These are phyloP conservation scores for Mucor saturninus DNA, from an alignment of 371 early-diverging fungal genomes.

Conservation along the genomic window DNA sequence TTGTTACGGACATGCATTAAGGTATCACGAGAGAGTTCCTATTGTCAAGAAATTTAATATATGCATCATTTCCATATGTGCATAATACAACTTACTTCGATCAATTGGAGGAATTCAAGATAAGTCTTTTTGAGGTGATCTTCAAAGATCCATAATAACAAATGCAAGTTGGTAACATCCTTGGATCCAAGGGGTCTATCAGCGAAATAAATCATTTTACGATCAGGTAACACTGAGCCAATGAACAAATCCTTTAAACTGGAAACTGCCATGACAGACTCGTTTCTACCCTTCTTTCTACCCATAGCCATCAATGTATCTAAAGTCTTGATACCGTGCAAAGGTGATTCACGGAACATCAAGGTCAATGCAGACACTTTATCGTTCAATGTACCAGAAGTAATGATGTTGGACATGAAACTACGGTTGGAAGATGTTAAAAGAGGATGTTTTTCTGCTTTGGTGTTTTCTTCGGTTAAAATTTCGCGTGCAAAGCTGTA, in stretches of 20 bases:
- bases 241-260: constrained; percentile 90
- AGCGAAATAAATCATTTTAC: constrained; percentile 89
- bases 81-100: constrained; percentile 64
- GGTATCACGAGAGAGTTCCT: constrained; percentile 84
- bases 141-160: constrained; percentile 92
- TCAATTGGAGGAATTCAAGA: constrained; percentile 82
- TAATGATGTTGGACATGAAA: constrained; percentile 86
- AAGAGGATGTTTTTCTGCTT: constrained; percentile 62
- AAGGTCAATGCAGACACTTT: constrained; percentile 92
- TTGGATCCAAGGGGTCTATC: constrained; percentile 79
- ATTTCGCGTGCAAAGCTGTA: constrained; percentile 66
- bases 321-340: constrained; percentile 81
- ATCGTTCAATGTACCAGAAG: constrained; percentile 92
- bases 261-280: constrained; percentile 83
- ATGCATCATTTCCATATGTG: not conserved
- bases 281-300: constrained; percentile 86
- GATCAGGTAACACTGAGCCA: constrained; percentile 74
- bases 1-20: constrained; percentile 81
- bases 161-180: constrained; percentile 69
- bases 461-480: constrained; percentile 70
- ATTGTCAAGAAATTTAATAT: constrained; percentile 3
- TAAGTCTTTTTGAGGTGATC: constrained; percentile 89
- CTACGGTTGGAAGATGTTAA: constrained; percentile 79
- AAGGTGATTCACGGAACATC: constrained; percentile 88
- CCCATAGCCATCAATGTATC: constrained; percentile 87